These are phyloP conservation scores for Trapa bicornis DNA, from an alignment of 345 rosid species.

Conservation along the genomic window DNA sequence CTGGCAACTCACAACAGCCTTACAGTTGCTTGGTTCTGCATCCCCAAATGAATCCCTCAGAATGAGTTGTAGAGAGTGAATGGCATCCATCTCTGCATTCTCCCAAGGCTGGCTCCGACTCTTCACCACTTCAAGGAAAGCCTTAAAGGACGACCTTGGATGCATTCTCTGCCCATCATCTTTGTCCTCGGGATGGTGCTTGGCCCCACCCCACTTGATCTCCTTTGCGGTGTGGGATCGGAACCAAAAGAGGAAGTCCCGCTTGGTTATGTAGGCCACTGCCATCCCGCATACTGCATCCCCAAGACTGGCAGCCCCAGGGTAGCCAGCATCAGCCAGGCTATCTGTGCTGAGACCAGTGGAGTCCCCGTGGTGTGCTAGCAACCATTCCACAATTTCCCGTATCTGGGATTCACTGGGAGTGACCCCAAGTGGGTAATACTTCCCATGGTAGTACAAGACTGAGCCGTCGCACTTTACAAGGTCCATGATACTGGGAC, in stretches of 20 bases:
- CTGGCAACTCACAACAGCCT: slow-evolving; percentile 40
- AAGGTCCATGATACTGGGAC: slow-evolving; percentile 91
- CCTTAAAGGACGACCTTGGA: slow-evolving; percentile 94
- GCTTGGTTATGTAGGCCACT: slow-evolving; percentile 77
- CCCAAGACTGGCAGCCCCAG: slow-evolving; percentile 72
- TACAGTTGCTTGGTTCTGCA: slow-evolving; percentile 60
- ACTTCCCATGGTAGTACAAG: slow-evolving; percentile 73
- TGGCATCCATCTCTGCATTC: slow-evolving; percentile 96
- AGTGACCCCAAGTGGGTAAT: slow-evolving; percentile 64
- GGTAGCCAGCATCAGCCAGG: slow-evolving; percentile 87
- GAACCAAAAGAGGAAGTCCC: slow-evolving; percentile 91
- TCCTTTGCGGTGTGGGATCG: slow-evolving; percentile 95
- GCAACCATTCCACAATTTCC: slow-evolving; percentile 80
- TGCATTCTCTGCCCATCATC: slow-evolving; percentile 97
- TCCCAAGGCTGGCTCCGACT: slow-evolving; percentile 94
- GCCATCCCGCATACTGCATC: slow-evolving; percentile 99
- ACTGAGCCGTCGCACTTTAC: slow-evolving; percentile 95
- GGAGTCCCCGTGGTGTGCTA: slow-evolving; percentile 74
- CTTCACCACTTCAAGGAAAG: slow-evolving; percentile 95
- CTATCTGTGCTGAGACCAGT: slow-evolving; percentile 94
- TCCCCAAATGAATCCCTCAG: slow-evolving; percentile 81
- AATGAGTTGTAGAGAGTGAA: slow-evolving; percentile 96
- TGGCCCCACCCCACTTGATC: slow-evolving; percentile 99
- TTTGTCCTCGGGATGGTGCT: slow-evolving; percentile 93
- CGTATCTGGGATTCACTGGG: slow-evolving; percentile 77